Conservation (phyloP, 129 eudicot species). For the Artemisia argyi region DNA sequence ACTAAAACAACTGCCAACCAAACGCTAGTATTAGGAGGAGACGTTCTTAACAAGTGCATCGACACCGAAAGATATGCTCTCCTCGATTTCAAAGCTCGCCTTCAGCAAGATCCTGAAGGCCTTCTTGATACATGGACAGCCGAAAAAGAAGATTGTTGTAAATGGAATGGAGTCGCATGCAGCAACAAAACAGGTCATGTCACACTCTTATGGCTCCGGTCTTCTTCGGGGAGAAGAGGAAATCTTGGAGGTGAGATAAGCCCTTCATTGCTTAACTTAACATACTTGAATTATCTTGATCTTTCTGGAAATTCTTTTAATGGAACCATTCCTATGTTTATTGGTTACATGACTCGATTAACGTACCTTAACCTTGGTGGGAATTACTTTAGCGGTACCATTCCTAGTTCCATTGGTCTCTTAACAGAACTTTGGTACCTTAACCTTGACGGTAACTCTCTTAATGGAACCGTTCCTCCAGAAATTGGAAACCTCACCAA, state of each 20-base stretch:
- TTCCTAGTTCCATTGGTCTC: slow-evolving; percentile 25
- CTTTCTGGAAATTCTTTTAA: not conserved
- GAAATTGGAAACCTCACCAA: slow-evolving; percentile 34
- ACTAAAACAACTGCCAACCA: not conserved
- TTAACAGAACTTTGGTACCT: slow-evolving; percentile 15
- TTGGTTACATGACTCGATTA: slow-evolving; percentile 19
- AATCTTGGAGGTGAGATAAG: not conserved
- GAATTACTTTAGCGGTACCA: slow-evolving; percentile 13
- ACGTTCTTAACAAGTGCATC: not conserved
- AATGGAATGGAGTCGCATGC: not conserved
- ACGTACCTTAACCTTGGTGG: slow-evolving; percentile 13
- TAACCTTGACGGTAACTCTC: not conserved
- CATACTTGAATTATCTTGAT: not conserved
- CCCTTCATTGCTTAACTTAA: slow-evolving; percentile 8
- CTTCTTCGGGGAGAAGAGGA: not conserved
- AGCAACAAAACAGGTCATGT: not conserved
- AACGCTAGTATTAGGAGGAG: not conserved
- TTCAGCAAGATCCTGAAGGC: not conserved
- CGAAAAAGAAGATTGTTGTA: not conserved
- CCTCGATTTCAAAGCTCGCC: not conserved
- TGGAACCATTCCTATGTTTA: slow-evolving; percentile 14
- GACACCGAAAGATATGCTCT: not conserved
- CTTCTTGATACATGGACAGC: not conserved
- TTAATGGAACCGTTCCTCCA: slow-evolving; percentile 26
- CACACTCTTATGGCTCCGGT: no score